Base-by-base conservation (phyloP, 768 basidiomycete genomes). In the Leucosporidium scottii region DNA sequence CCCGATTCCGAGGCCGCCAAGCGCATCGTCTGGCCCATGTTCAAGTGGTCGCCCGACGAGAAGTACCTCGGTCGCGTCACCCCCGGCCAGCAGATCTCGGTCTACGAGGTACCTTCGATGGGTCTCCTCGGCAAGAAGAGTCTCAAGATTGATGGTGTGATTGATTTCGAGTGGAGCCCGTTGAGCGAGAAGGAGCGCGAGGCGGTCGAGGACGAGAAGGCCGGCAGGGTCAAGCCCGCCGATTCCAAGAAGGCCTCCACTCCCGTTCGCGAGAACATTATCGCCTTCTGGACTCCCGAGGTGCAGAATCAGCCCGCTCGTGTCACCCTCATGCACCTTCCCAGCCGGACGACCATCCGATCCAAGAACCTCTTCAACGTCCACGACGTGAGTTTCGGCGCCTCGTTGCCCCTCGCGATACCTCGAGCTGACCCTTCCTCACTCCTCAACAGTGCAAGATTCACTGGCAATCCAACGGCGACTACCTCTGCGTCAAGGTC, bases 101-200 rank as follows among this genome's bases (percentile, higher is more conserved):
- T 98, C 48, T 91, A 98, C 78, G 93, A 97, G 78, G 85, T 93
- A 65, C 96, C 96, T 13, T 84, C 85, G 64, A 94, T 99, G 92
- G 86, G 86, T 75, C 82, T 99, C 63, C 85, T 97, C 66, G 93
- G 90, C 73, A 97, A 94, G 81, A 99, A 97, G 81, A 90, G 88
- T 74, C 80, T 98, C 78, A 99, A 97, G 81, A 90, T 98, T 56
- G 93, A 98, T 73, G 94, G 94, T 27, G 93, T 99, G 54, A 82
- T 91, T 73, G 94, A 98, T 79, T 98, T 98, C 78, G 96, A 97
- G 79, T 99, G 96, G 96, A 91, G 91, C 74, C 96, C 96, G 47
- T 84, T 86, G 59, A 88, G 90, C 61, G 93, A 96, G 74, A 88
- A 85, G 78, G 94, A 97, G 73, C 84, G 57, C 21, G 74, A 73